Base-by-base conservation (phyloP, 495 filamentous ascomycete species). In the Glutinoglossum americanum region DNA sequence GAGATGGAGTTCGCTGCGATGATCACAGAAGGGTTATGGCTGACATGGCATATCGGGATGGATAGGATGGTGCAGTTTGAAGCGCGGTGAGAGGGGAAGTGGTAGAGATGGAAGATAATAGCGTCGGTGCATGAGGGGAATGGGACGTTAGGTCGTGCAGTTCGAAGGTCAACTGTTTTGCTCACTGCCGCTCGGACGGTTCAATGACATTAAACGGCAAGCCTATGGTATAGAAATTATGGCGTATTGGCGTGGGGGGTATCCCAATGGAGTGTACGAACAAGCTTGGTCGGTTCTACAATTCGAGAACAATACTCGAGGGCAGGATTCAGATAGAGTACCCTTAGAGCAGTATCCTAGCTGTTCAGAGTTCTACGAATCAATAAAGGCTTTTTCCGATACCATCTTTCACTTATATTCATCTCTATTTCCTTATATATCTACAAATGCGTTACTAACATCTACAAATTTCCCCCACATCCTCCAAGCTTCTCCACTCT, bases 61-160 rank as follows among this genome's bases (percentile, higher is more conserved):
- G 51, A 76, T 76, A 80, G 81, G 60, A 97, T 98, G 89, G 89
- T 98, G 35, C 92, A 98, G 70, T 98, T 98, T 64, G 89, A 98
- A 72, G 93, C 93, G 54, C 81, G 90, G 64, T 96, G 64, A 70
- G 28, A 53, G 21, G 19, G 47, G 21, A 0, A 17, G 23, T 28
- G 25, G 26, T 15, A n/a, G 11, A 21, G 23, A 28, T 27, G 49
- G 8, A 15, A 6, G 23, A 13, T 15, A 17, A 30, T 30, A 25
- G n/a, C 11, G 49, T 5, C 13, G 23, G 23, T 30, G 26, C 28
- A 13, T 4, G 1, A 17, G 17, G 49, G 23, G 49, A 15, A 1
- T 11, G 11, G 23, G 49, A 6, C 26, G 49, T 30, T 53, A 17
- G 23, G 49, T 53, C 11, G 9, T 32, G 15, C 25, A 23, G n/a